Base-by-base conservation (phyloP, 2,329 filamentous ascomycete genomes). In the Kalmusia sp. region DNA sequence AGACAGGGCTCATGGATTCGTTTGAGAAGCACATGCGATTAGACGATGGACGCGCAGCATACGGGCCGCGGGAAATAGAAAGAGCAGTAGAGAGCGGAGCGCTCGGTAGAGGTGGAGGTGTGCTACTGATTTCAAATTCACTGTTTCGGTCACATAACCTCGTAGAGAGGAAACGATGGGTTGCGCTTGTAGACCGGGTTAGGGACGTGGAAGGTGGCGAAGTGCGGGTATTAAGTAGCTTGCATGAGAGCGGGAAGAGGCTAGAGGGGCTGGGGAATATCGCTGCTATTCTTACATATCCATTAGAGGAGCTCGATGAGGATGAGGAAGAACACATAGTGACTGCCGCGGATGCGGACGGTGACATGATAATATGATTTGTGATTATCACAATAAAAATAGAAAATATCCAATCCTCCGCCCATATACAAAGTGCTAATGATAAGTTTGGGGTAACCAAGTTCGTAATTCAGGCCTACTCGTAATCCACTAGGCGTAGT, bases 241-340 rank as follows among this genome's bases (percentile, higher is more conserved):
- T 96, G 68, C 93, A 98, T 73, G 93, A 97, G 78, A 97, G 93
- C 72, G 95, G 95, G 1, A 89, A 89, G 77, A 82, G 92, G 54
- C 76, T 99, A 12, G 91, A 93, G 61, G 89, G 87, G 11, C 73
- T 98, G 55, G 93, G 95, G 1, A 90, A 92, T 15, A 89, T 99
- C 57, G 95, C 93, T 14, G 92, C 92, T 1, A 89, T 97, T 24
- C 78, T 97, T 58, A 97, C 93, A 11, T 99, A 93, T 71, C 93
- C 95, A 0, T 82, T 98, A 31, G 78, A 85, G 15, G 92, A 96
- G 61, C 79, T 96, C 38, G 91, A 96, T 58, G 88, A 93, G 28
- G 80, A 79, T 11, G 76, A 78, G 24, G 77, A 74, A 5, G 75
- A 76, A 34, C 74, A 68, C 14, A 43, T 24, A n/a, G 59, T 41